These are phyloP conservation scores for Apiospora koreana DNA, from an alignment of 2,329 filamentous ascomycete species.

Conservation along the genomic window DNA sequence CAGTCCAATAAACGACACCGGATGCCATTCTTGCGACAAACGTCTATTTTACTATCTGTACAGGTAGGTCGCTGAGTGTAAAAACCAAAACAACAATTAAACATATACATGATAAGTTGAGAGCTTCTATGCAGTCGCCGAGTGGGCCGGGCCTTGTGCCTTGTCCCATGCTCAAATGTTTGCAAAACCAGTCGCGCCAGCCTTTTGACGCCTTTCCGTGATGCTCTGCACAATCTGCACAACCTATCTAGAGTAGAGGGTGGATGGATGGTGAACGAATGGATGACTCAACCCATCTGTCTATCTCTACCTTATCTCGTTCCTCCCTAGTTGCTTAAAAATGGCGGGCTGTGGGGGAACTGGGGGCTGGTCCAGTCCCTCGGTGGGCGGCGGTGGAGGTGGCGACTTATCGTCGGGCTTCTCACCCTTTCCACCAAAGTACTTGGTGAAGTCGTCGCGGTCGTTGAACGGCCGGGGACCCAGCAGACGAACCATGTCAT, in stretches of 20 bases:
- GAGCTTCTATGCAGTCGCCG: slow-evolving; percentile 23
- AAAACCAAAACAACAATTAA: slow-evolving; percentile 16
- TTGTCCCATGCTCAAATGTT: background rate
- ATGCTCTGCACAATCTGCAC: background rate
- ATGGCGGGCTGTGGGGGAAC: slow-evolving; percentile 29
- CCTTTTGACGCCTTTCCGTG: background rate
- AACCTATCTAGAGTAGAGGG: background rate
- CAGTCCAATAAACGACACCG: too few species aligned
- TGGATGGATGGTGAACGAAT: background rate
- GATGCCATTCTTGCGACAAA: slow-evolving; percentile 10
- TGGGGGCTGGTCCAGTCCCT: slow-evolving; percentile 42
- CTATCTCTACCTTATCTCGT: background rate
- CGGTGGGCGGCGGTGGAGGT: slow-evolving; percentile 55
- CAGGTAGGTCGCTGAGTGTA: slow-evolving; percentile 15
- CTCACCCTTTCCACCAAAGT: slow-evolving; percentile 67
- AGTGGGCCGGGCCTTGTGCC: too few species aligned
- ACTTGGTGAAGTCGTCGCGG: slow-evolving; percentile 87
- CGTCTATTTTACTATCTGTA: slow-evolving; percentile 20
- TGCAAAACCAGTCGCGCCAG: background rate
- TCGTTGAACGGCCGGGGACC: slow-evolving; percentile 85
- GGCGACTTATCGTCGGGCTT: slow-evolving; percentile 52
- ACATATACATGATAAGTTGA: slow-evolving; percentile 30
- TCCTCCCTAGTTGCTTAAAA: slow-evolving; percentile 22
- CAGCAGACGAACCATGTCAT: slow-evolving; percentile 88
- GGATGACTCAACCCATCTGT: background rate